Percentiles rank a stretch among this genome's conserved stretches.
These are phyloP conservation scores for Didymella pinodella DNA, from an alignment of 2,329 filamentous ascomycete species.

Conservation along the genomic window DNA sequence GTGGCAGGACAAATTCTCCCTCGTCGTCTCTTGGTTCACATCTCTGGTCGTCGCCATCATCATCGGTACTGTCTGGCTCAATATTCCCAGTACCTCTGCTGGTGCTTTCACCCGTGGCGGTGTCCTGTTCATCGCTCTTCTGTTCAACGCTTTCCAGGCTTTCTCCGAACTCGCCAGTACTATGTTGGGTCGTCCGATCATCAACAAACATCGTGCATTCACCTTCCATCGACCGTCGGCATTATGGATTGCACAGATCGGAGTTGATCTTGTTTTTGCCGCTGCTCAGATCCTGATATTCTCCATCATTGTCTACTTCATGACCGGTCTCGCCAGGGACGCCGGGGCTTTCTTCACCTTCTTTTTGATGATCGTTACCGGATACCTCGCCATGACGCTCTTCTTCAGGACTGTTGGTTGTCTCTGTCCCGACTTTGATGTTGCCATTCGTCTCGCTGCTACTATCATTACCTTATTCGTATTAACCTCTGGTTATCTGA, in stretches of 20 bases:
- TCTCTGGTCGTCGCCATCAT: conserved; percentile 79
- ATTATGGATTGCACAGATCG: conserved; percentile 82
- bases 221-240: conserved; percentile 84
- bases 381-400: conserved; percentile 55
- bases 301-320: conserved; percentile 60
- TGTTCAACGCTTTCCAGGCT: conserved; percentile 89
- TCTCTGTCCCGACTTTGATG: conserved; percentile 81
- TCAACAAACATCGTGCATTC: conserved; percentile 85
- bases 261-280: conserved; percentile 78
- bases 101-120: conserved; percentile 84
- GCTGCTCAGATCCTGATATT: conserved; percentile 68
- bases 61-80: conserved; percentile 79
- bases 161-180: conserved; percentile 78
- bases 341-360: conserved; percentile 60
- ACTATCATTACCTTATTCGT: conserved; percentile 83
- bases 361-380: conserved; percentile 53
- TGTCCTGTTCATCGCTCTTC: conserved; percentile 78
- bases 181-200: conserved; percentile 77
- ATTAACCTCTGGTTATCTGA: conserved; percentile 81
- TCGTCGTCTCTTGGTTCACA: conserved; percentile 75
- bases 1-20: conserved; percentile 83
- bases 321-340: conserved; percentile 57
- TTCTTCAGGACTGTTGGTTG: conserved; percentile 63
- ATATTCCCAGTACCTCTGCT: conserved; percentile 68
- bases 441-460: conserved; percentile 81